Conservation (phyloP, 371 early-diverging fungal genomes). For the Umbelopsis sp. region DNA sequence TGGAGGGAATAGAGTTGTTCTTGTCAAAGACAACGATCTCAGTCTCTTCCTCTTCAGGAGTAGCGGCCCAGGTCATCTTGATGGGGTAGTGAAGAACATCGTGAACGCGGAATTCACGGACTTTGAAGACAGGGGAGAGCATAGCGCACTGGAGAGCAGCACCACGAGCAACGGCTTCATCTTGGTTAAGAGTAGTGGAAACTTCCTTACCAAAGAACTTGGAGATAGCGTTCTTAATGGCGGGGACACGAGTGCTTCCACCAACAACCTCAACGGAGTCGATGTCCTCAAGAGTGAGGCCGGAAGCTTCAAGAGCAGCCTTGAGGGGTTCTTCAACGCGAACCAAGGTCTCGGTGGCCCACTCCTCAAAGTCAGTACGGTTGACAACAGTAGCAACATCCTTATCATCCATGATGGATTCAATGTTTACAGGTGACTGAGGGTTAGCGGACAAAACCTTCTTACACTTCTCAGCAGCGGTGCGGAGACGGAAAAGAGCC, state of each 20-base stretch:
- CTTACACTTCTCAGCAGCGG: constrained; percentile 94
- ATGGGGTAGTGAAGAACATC: constrained; percentile 78
- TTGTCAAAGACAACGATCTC: constrained; percentile 72
- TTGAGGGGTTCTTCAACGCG: constrained; percentile 76
- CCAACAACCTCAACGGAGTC: constrained; percentile 94
- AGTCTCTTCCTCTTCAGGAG: constrained; percentile 73
- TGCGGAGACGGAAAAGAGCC: constrained; percentile 90
- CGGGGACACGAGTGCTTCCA: constrained; percentile 94
- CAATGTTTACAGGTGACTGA: constrained; percentile 90
- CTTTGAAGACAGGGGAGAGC: constrained; percentile 96
- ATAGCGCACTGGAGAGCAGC: constrained; percentile 97
- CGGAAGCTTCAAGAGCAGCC: constrained; percentile 82
- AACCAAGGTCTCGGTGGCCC: constrained; percentile 74
- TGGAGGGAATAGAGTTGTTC: constrained; percentile 80
- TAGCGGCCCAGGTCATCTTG: constrained; percentile 72
- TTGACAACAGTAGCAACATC: constrained; percentile 86
- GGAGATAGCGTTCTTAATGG: constrained; percentile 86
- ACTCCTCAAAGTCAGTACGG: constrained; percentile 86
- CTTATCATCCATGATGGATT: constrained; percentile 93
- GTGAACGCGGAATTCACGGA: constrained; percentile 92
- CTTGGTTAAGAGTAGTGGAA: constrained; percentile 94
- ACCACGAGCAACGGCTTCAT: constrained; percentile 96
- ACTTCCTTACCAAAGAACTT: constrained; percentile 85
- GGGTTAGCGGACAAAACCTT: constrained; percentile 95
- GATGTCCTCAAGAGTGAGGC: constrained; percentile 78